A percentile compares a stretch with the other conserved stretches of the same genome.
These are phyloP conservation scores for Nicotiana rustica DNA, from an alignment of 305 asterid species.

Conservation along the genomic window DNA sequence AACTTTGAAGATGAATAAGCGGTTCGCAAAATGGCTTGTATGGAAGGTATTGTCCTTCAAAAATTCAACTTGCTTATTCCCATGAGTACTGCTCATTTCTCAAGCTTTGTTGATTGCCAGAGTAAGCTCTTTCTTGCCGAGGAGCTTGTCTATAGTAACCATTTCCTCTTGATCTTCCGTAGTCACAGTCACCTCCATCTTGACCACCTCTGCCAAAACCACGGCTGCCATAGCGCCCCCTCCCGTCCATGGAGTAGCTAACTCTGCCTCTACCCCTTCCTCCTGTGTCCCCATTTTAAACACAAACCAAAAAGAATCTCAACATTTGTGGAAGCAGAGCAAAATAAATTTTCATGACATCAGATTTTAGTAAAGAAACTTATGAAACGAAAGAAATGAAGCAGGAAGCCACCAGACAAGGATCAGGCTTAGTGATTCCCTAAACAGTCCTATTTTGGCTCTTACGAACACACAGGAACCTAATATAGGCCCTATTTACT, in stretches of 20 bases:
- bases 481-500: neutral
- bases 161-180: slow-evolving; percentile 62
- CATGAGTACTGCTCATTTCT: slow-evolving; percentile 50
- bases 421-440: slow-evolving; percentile 3
- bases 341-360: neutral
- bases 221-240: slow-evolving; percentile 66
- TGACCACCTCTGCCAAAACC: slow-evolving; percentile 55
- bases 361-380: neutral
- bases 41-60: slow-evolving; percentile 27
- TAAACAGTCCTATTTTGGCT: neutral
- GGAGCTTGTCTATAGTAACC: slow-evolving; percentile 62
- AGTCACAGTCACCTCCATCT: slow-evolving; percentile 58
- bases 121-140: slow-evolving; percentile 52
- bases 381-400: neutral
- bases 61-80: slow-evolving; percentile 46
- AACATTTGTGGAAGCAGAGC: neutral
- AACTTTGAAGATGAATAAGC: slow-evolving; percentile 47
- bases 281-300: slow-evolving; percentile 48
- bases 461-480: neutral
- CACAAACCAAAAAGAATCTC: neutral
- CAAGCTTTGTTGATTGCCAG: slow-evolving; percentile 50
- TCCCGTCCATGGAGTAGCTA: slow-evolving; percentile 66
- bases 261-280: slow-evolving; percentile 73
- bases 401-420: neutral
- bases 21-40: slow-evolving; percentile 31